Evolutionary conservation across 1,284 basidiomycete species (phyloP), one percentile per base, ranked within the genome.

Genomic region (Fistulina hepatica): DNA sequence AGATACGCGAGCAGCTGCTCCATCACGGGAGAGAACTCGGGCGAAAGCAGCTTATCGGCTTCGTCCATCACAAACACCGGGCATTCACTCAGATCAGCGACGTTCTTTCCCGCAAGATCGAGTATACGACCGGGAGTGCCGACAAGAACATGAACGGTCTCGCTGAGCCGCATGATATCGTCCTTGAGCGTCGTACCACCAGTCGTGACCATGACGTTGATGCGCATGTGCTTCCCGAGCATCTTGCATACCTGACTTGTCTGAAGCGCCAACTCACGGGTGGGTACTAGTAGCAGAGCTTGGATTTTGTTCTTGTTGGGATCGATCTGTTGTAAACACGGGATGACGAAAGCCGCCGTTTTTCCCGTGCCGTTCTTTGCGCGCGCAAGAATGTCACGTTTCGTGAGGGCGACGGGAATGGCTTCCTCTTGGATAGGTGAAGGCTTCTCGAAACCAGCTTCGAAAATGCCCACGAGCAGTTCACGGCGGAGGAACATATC

Each of bases 341-440:
- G 94, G 58, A 98, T 97, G 60, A 95, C 88, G 70, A 98, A 98
- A 23, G 95, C 93, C 16, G 91, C 94, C 24, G 94, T 98, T 73
- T 97, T 91, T 40, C 91, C 91, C 3, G 90, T 93, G 42, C 84
- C 85, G 53, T 88, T 89, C 69, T 89, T 88, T 36, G 85, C 85
- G 51, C 79, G 88, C 49, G 91, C 93, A 44, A 98, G 83, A 52
- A 97, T 68, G 60, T 97, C 93, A 54, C 88, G 80, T 52, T 81
- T 82, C 40, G 80, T 76, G 52, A 93, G 76, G 16, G 89, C 88
- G 48, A 86, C 73, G 40, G 89, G 89, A 50, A 93, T 91, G 39
- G 89, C 82, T 67, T 97, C 91, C 75, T 98, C 95, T 69, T 98
- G 94, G 58, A 98, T 97, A 36, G 94, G 95, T 19, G 88, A 93